Conservation (phyloP, 768 basidiomycete species). For the Leccinum longicurvipes region DNA sequence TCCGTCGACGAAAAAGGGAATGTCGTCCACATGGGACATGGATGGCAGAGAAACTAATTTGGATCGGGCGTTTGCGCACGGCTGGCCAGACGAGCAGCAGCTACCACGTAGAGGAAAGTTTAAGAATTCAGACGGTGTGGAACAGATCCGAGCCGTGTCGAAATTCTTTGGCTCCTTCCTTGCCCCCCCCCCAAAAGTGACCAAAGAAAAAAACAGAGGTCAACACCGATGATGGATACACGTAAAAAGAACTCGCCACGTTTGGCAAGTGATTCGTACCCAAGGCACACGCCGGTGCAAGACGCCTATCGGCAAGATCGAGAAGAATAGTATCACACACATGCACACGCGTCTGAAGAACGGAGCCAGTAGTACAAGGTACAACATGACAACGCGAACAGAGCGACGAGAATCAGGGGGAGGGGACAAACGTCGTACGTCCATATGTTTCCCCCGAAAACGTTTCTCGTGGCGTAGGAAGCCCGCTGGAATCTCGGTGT, state of each 20-base stretch:
- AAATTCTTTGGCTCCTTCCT: neutral
- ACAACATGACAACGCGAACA: neutral
- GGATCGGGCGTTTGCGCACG: neutral
- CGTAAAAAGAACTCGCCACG: slow-evolving; percentile 1
- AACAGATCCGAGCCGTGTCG: slow-evolving; percentile 4
- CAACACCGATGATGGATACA: slow-evolving; percentile 1
- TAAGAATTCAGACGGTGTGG: neutral
- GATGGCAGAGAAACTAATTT: neutral
- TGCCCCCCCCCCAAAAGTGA: neutral
- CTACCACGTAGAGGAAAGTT: neutral
- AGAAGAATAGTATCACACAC: neutral
- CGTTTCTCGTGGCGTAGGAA: neutral
- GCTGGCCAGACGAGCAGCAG: neutral
- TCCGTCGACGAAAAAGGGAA: neutral
- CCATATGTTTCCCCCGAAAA: neutral
- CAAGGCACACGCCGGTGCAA: neutral
- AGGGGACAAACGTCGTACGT: neutral
- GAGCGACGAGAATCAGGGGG: neutral
- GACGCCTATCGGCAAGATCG: neutral
- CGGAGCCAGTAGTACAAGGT: neutral
- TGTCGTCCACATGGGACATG: neutral
- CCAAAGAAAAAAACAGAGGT: neutral
- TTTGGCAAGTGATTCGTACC: neutral
- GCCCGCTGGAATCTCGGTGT: neutral
- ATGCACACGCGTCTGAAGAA: neutral